Evolutionary conservation across 768 basidiomycete genomes (phyloP), one percentile per base, ranked within the genome.

Genomic region (Tephrocybe rancida): DNA sequence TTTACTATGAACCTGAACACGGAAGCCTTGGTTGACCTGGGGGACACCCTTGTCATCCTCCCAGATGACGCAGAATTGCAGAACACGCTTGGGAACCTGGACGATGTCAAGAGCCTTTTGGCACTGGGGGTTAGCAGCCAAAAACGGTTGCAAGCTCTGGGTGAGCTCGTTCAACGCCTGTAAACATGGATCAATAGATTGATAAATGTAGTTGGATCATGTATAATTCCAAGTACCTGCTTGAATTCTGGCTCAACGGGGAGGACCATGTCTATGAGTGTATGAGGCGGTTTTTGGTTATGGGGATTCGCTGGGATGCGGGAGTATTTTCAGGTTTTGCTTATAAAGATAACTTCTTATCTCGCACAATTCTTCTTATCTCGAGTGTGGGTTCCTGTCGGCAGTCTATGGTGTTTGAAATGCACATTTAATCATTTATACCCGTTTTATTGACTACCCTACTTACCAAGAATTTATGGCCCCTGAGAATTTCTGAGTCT

Each of bases 51-150:
- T 69, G 64, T 90, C 87, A 64, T 86, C 83, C 68, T 90, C 87
- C 88, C 88, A 90, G 57, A 82, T 77, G 48, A 89, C 86, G 61
- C 87, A 84, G 83, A 89, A 88, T 66, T 87, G 81, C 37, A 83
- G 61, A 51, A 82, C 62, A 58, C 80, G 78, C 63, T 82, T 80
- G 14, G 81, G 81, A 52, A 83, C 65, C 61, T 82, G 80, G 44
- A 86, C 77, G 58, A 87, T 76, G 50, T 84, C 80, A 58, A 90
- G 77, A 30, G 85, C 85, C 65, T 80, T 83, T 66, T 81, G 72
- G 77, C 88, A 88, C 56, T 80, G 76, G 30, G 87, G 87, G 69
- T 86, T 81, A 57, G 81, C 78, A 51, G 69, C 76, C 64, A 90
- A 78, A 77, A 90, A 87, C 37, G 82, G 77, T 26, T 70, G 75